A percentile compares a stretch with the other conserved stretches of the same genome.
Conservation (phyloP, 2,329 filamentous ascomycete species). For the Phyllosticta citriasiana region DNA sequence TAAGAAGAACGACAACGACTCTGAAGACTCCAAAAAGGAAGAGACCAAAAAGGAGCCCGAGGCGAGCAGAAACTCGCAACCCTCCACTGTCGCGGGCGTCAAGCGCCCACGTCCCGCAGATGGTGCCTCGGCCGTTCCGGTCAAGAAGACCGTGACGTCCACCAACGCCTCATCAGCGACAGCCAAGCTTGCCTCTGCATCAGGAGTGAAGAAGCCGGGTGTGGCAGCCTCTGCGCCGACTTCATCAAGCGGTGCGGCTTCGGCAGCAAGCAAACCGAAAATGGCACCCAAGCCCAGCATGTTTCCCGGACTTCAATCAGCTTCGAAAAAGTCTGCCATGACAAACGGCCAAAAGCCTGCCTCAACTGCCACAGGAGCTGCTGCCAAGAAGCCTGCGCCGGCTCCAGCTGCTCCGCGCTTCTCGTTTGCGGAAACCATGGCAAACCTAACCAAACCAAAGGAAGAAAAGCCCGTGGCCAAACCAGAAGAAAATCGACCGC, state of each 20-base stretch:
- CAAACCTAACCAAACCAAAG: conserved; percentile 43
- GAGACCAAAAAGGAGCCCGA: conserved; percentile 6
- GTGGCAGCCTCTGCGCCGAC: conserved; percentile 16
- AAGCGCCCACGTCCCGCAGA: conserved; percentile 14
- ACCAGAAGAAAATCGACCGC: conserved; percentile 42
- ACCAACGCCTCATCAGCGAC: conserved; percentile 2
- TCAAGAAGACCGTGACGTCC: conserved; percentile 22
- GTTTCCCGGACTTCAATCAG: conserved; percentile 37
- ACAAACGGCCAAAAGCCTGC: conserved; percentile 19
- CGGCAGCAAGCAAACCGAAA: conserved; percentile 23
- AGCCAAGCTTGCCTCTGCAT: conserved; percentile 10
- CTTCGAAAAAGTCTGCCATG: conserved; percentile 32
- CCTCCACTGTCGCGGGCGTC: conserved; percentile 12
- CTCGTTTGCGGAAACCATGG: conserved; percentile 32
- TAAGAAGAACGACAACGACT: conserved; percentile 21
- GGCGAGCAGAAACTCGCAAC: neutral
- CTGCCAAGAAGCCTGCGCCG: conserved; percentile 12
- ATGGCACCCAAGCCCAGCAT: conserved; percentile 36
- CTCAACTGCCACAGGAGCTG: conserved; percentile 8
- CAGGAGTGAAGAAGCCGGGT: conserved; percentile 19
- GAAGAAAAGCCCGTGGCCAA: conserved; percentile 42
- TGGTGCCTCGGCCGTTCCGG: conserved; percentile 12
- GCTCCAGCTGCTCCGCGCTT: conserved; percentile 23
- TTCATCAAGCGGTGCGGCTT: conserved; percentile 14
- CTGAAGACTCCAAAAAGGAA: neutral